phyloP scores from a whole-genome alignment of 352 stramenopile species.

The Pythium monospermum region DNA sequence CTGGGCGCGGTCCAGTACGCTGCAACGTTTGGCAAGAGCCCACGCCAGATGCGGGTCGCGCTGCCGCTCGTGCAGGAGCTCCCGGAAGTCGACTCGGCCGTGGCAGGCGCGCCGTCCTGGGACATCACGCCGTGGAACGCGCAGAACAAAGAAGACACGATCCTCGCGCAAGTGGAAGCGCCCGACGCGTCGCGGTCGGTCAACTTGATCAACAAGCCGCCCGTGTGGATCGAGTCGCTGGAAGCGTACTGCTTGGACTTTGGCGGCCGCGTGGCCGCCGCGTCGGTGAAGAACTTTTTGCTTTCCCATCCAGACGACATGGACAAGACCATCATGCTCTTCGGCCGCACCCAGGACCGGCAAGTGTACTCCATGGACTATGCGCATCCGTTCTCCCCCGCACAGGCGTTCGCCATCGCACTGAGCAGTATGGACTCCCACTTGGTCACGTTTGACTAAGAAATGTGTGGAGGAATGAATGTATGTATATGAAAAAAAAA shows the following conservation, averaged over 20 bases:
- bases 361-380: conserved; percentile 90
- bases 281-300: conserved; percentile 88
- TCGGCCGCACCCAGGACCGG: conserved; percentile 78
- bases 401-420: conserved; percentile 83
- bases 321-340: conserved; percentile 86
- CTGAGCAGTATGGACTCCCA: conserved; percentile 87
- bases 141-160: conserved; percentile 71
- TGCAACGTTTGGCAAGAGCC: conserved; percentile 82
- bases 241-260: conserved; percentile 86
- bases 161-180: conserved; percentile 68
- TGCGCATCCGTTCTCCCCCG: conserved; percentile 72
- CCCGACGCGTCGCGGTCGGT: conserved; percentile 55
- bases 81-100: conserved; percentile 34
- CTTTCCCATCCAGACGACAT: conserved; percentile 79
- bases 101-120: conserved; percentile 44
- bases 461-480: conserved; percentile 5
- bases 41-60: conserved; percentile 78
- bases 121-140: conserved; percentile 48
- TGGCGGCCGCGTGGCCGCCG: conserved; percentile 59
- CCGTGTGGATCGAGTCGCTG: conserved; percentile 84
- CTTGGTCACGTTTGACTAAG: conserved; percentile 82
- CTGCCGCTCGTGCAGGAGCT: conserved; percentile 51
- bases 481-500: conserved; percentile 46
- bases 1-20: conserved; percentile 82
- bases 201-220: conserved; percentile 83